Percentiles rank a stretch among this genome's conserved stretches.
Conservation (phyloP, 1,284 basidiomycete species). For the Austroboletus niveus region DNA sequence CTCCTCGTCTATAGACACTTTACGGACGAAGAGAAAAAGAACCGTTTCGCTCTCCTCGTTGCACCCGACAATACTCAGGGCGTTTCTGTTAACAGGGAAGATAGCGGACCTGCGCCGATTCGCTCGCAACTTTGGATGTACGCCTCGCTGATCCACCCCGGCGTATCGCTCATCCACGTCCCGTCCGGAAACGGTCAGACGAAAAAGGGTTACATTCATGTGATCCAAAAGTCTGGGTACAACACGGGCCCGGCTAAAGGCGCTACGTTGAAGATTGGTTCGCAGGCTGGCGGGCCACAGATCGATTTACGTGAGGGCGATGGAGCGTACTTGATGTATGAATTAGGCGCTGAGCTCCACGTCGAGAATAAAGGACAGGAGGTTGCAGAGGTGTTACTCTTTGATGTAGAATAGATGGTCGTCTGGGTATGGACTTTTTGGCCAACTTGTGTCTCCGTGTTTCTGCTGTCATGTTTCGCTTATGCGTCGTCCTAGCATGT, state of each 20-base stretch:
- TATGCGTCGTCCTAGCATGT: neutral
- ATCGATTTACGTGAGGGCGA: slow-evolving; percentile 59
- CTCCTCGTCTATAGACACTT: slow-evolving; percentile 52
- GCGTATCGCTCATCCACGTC: slow-evolving; percentile 49
- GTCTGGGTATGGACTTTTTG: neutral
- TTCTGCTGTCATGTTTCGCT: neutral
- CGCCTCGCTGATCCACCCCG: slow-evolving; percentile 64
- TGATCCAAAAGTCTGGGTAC: slow-evolving; percentile 77
- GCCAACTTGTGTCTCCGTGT: neutral
- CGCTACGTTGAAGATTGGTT: slow-evolving; percentile 47
- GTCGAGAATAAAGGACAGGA: slow-evolving; percentile 60
- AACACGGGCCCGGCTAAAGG: slow-evolving; percentile 53
- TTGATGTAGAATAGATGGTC: slow-evolving; percentile 58
- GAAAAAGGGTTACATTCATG: slow-evolving; percentile 64
- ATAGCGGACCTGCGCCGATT: slow-evolving; percentile 70
- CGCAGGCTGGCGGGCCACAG: slow-evolving; percentile 37
- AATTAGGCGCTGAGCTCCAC: slow-evolving; percentile 43
- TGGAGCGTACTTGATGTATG: slow-evolving; percentile 62
- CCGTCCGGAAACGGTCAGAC: slow-evolving; percentile 37
- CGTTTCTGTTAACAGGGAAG: slow-evolving; percentile 63
- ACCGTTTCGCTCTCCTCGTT: slow-evolving; percentile 68
- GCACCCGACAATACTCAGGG: slow-evolving; percentile 61
- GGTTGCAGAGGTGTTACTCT: slow-evolving; percentile 68
- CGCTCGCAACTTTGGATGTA: slow-evolving; percentile 60
- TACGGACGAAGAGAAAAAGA: slow-evolving; percentile 76